Conservation (phyloP, 768 basidiomycete species). For the Tulasnella sp. region DNA sequence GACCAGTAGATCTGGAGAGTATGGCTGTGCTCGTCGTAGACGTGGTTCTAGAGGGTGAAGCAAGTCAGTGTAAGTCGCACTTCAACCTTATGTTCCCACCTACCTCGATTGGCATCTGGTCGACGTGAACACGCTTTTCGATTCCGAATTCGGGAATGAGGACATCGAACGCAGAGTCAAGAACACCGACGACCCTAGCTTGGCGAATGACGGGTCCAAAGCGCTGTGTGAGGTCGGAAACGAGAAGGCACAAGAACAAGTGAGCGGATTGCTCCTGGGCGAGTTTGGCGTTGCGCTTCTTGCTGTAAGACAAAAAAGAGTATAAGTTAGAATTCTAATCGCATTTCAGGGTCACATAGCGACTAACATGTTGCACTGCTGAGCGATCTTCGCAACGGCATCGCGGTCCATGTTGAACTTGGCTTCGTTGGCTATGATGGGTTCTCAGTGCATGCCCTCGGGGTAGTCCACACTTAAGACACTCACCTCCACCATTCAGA, state of each 20-base stretch:
- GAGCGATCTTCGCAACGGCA: conserved; percentile 94
- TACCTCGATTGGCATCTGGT: conserved; percentile 98
- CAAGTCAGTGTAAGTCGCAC: conserved; percentile 30
- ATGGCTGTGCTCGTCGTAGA: conserved; percentile 92
- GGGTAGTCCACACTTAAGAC: neutral
- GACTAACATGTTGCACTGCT: conserved; percentile 93
- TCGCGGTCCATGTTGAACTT: conserved; percentile 98
- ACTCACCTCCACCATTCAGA: conserved; percentile 63
- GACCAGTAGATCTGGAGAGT: conserved; percentile 97
- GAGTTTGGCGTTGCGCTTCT: conserved; percentile 83
- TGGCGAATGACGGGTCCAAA: conserved; percentile 94
- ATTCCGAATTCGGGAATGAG: conserved; percentile 95
- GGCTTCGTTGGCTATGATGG: conserved; percentile 51
- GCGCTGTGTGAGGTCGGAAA: conserved; percentile 87
- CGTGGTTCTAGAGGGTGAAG: conserved; percentile 62
- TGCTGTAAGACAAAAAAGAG: conserved; percentile 45
- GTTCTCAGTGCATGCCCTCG: neutral
- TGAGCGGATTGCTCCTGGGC: conserved; percentile 97
- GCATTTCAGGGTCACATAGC: neutral
- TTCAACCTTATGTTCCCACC: conserved; percentile 35
- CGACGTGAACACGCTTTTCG: conserved; percentile 97
- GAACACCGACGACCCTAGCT: conserved; percentile 90
- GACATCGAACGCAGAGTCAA: conserved; percentile 98
- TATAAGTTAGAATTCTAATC: neutral
- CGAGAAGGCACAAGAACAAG: conserved; percentile 89